Evolutionary conservation across 257 asterid genomes (phyloP).

Genomic region (Knoxia roxburghii): DNA sequence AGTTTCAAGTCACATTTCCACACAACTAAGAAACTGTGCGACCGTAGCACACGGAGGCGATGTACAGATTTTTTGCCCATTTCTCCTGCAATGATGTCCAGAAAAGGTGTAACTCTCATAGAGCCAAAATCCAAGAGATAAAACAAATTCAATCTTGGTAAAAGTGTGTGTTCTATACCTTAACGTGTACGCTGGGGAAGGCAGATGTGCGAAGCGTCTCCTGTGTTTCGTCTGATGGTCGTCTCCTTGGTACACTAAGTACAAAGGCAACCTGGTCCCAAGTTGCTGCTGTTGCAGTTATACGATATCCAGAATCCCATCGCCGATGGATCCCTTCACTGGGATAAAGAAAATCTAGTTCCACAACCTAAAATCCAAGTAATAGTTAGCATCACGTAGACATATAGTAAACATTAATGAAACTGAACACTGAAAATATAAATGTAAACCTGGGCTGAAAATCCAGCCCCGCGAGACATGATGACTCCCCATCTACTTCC

Average conservation of each 20-base stretch:
- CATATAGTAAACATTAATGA: background rate
- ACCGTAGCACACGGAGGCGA: conserved; percentile 29
- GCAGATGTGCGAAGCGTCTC: conserved; percentile 86
- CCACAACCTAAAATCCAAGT: conserved; percentile 54
- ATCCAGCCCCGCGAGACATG: conserved; percentile 84
- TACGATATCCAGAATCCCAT: conserved; percentile 75
- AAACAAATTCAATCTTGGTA: background rate
- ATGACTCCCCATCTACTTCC: conserved; percentile 75
- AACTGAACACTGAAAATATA: background rate
- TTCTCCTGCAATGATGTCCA: conserved; percentile 25
- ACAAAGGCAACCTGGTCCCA: conserved; percentile 67
- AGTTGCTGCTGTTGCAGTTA: conserved; percentile 78
- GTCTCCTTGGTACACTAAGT: conserved; percentile 61
- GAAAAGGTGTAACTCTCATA: background rate
- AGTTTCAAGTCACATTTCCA: conserved; percentile 4
- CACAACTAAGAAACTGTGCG: conserved; percentile 47
- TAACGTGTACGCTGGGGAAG: conserved; percentile 69
- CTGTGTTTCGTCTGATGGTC: conserved; percentile 67
- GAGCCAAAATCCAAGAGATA: background rate
- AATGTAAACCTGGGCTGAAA: conserved; percentile 61
- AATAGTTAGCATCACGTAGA: background rate
- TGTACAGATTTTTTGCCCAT: conserved; percentile 31
- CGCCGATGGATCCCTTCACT: conserved; percentile 85
- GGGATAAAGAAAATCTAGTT: conserved; percentile 79
- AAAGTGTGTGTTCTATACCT: conserved; percentile 34